Evolutionary conservation across 257 asterid species (phyloP), one percentile per base, ranked within the genome.

Genomic region (Echium plantagineum): DNA sequence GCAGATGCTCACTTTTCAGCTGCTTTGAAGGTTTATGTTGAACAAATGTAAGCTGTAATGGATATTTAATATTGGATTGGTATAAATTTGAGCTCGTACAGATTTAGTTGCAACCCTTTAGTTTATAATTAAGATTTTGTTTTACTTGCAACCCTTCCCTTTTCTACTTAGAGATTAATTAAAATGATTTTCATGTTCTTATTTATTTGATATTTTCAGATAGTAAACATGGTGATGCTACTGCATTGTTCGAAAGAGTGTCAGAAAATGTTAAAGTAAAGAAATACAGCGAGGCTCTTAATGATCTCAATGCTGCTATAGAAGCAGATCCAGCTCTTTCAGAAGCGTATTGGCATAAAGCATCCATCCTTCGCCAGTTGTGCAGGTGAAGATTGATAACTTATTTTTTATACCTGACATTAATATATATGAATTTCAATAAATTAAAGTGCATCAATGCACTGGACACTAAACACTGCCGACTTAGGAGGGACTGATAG

Each of bases 271-370:
- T 90, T 58, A 90, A 76, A 75, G 85, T 87, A 71, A 87, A 83
- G 79, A 85, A 76, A 76, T 90, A 83, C 46, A 81, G 91, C 46
- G 98, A 90, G 69, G 96, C 95, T 57, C 94, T 90, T 30, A 71
- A 77, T 63, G 91, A 90, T 56, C 86, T 90, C 58, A 85, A 90
- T 70, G 65, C 98, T 63, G 96, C 96, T 61, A 78, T 90, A 70
- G 87, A 87, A 68, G 83, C 86, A 65, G 96, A 90, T 69, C 96
- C 96, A 57, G 68, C 87, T 18, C 77, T 87, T 47, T 83, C 91
- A 54, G 89, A 87, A 69, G 97, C 96, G 24, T 83, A 85, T 66
- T 74, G 77, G 84, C 96, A 74, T 63, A 77, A 86, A 59, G 94
- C 96, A 54, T 90, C 94, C 20, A 61, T 90, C 65, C 87, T 87